phyloP scores from a whole-genome alignment of 2,329 filamentous ascomycete genomes.

The Lasiodiplodia hormozganensis region DNA sequence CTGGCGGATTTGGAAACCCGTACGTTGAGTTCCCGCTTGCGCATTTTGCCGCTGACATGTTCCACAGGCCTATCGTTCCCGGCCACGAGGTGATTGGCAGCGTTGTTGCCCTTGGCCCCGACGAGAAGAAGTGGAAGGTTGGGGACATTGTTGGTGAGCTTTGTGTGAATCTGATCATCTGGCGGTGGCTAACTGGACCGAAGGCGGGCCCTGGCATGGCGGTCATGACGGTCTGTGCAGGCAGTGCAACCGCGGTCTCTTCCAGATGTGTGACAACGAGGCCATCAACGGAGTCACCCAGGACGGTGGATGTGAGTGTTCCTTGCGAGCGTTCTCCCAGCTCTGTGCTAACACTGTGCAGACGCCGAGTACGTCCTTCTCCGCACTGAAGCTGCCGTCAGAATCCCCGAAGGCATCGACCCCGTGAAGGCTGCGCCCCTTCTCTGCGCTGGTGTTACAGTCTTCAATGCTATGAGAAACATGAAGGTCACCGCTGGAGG shows the following conservation, averaged over 20 bases:
- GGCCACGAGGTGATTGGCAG: slow-evolving; percentile 77
- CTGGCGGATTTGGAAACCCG: slow-evolving; percentile 55
- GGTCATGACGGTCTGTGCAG: slow-evolving; percentile 69
- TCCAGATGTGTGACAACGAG: slow-evolving; percentile 71
- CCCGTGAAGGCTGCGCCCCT: slow-evolving; percentile 55
- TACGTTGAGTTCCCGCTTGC: slow-evolving; percentile 38
- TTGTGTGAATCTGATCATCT: slow-evolving; percentile 45
- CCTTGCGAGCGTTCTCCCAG: not conserved
- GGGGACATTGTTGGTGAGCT: slow-evolving; percentile 68
- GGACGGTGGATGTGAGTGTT: slow-evolving; percentile 67
- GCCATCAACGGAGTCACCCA: slow-evolving; percentile 69
- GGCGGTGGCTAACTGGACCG: not conserved
- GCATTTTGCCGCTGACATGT: not conserved
- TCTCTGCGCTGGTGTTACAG: slow-evolving; percentile 58
- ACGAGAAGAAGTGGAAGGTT: slow-evolving; percentile 64
- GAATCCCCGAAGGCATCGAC: slow-evolving; percentile 56
- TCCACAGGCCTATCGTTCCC: slow-evolving; percentile 60
- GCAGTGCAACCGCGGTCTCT: slow-evolving; percentile 67
- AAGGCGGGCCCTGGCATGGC: slow-evolving; percentile 66
- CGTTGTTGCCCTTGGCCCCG: slow-evolving; percentile 66
- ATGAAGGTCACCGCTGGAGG: slow-evolving; percentile 56
- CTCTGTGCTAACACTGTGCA: slow-evolving; percentile 31
- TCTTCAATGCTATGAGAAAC: slow-evolving; percentile 59
- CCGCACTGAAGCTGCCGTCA: slow-evolving; percentile 65
- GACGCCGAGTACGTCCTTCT: slow-evolving; percentile 68